Percentiles rank a stretch among this genome's conserved stretches.
phyloP scores from a whole-genome alignment of 2,329 filamentous ascomycete species.

The Botryotinia narcissicola region DNA sequence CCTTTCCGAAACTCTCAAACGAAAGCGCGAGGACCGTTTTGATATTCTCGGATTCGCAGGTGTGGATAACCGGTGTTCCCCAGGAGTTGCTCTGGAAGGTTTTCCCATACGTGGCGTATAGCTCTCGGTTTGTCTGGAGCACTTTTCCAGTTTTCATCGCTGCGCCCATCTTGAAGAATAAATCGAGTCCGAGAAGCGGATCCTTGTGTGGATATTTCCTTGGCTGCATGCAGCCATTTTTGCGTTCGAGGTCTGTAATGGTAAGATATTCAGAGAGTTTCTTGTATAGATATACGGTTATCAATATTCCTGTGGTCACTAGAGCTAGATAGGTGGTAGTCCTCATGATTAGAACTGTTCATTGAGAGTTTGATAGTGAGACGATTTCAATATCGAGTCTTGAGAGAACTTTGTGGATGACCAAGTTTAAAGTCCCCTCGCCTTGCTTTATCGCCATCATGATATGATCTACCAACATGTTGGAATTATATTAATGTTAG shows the following conservation, averaged over 20 bases:
- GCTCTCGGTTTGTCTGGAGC: neutral
- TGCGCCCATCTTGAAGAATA: neutral
- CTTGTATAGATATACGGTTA: neutral
- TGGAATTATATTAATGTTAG: neutral
- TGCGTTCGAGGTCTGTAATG: neutral
- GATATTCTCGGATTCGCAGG: neutral
- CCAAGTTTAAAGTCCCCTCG: neutral
- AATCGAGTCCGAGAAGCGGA: neutral
- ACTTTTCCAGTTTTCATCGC: neutral
- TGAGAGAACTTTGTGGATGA: neutral
- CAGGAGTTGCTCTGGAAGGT: neutral
- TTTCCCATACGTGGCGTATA: neutral
- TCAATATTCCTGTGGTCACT: neutral
- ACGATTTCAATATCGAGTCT: neutral
- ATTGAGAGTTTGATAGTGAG: neutral
- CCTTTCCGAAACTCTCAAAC: neutral
- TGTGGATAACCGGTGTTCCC: neutral
- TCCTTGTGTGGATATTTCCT: slow-evolving; percentile 1
- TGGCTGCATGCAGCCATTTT: neutral
- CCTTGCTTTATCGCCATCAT: neutral
- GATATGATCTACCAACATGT: neutral
- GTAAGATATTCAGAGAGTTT: neutral
- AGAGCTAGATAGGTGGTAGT: neutral
- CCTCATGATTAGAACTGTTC: neutral
- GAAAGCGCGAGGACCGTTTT: neutral